A percentile compares a stretch with the other conserved stretches of the same genome.
Conservation (phyloP, 441 rosid species). For the Mallotus japonicus region DNA sequence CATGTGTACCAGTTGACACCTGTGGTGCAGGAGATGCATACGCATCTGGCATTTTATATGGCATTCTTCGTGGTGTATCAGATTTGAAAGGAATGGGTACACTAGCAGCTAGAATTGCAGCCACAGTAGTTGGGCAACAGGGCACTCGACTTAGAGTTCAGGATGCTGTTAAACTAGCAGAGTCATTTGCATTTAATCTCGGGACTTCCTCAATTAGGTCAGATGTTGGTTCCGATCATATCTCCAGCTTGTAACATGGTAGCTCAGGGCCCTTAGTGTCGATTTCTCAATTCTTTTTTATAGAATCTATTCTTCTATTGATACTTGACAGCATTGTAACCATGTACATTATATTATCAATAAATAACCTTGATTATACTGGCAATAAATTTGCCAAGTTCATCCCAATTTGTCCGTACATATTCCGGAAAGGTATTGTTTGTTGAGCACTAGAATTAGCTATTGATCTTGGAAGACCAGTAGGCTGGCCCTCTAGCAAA, state of each 20-base stretch:
- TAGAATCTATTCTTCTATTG: slow-evolving; percentile 13
- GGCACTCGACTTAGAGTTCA: slow-evolving; percentile 86
- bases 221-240: slow-evolving; percentile 62
- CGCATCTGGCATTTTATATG: slow-evolving; percentile 84
- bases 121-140: slow-evolving; percentile 86
- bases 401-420: background rate
- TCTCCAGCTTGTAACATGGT: slow-evolving; percentile 53
- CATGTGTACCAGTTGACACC: slow-evolving; percentile 76
- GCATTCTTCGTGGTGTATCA: slow-evolving; percentile 66
- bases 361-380: slow-evolving; percentile 2
- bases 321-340: slow-evolving; percentile 15
- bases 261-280: background rate
- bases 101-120: slow-evolving; percentile 83
- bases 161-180: slow-evolving; percentile 64
- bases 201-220: slow-evolving; percentile 37
- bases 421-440: background rate
- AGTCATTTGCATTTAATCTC: slow-evolving; percentile 52
- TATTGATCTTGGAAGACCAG: background rate
- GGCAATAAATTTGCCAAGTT: slow-evolving; percentile 20
- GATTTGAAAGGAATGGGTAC: slow-evolving; percentile 82
- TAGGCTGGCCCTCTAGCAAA: background rate
- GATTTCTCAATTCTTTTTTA: slow-evolving; percentile 14
- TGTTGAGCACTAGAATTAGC: background rate
- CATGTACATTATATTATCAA: slow-evolving; percentile 16
- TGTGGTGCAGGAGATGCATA: slow-evolving; percentile 97